Evolutionary conservation across 164 flowering plant genomes (phyloP).

Genomic region (Vitis riparia): DNA sequence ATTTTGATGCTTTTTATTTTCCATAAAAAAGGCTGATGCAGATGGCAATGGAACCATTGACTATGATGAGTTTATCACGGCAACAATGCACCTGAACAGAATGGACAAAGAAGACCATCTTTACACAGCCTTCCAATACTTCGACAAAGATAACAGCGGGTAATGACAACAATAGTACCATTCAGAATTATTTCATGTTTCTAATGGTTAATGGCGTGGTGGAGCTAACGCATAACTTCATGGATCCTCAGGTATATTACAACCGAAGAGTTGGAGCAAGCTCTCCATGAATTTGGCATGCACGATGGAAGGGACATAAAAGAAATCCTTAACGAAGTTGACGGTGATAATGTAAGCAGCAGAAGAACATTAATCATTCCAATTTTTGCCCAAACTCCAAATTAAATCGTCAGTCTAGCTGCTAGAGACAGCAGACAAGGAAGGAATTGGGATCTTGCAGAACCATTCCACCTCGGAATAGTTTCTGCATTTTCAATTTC

Average conservation of each 20-base stretch:
- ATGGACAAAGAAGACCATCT: constrained; percentile 96
- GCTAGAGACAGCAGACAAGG: no score
- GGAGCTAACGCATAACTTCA: neutral
- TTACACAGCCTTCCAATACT: constrained; percentile 90
- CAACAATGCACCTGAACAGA: constrained; percentile 89
- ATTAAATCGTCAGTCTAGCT: no score
- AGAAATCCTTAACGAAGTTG: constrained; percentile 90
- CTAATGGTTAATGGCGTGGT: neutral
- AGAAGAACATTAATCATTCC: neutral
- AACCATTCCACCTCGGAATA: no score
- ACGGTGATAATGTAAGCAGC: constrained; percentile 71
- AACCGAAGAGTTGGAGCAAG: constrained; percentile 90
- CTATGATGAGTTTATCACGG: constrained; percentile 95
- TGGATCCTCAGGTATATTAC: constrained; percentile 61
- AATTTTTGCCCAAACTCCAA: neutral
- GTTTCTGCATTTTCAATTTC: no score
- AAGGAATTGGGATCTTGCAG: no score
- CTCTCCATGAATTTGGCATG: constrained; percentile 84
- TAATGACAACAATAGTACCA: constrained; percentile 12
- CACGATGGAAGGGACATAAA: constrained; percentile 78
- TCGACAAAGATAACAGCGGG: constrained; percentile 96
- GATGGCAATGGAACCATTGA: constrained; percentile 97
- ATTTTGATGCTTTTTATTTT: no score
- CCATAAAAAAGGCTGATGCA: constrained; percentile 72
- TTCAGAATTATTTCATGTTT: neutral